Percentiles rank a stretch among this genome's conserved stretches.
phyloP scores from a whole-genome alignment of 371 early-diverging fungal species.

The Zopfochytrium polystomum region DNA sequence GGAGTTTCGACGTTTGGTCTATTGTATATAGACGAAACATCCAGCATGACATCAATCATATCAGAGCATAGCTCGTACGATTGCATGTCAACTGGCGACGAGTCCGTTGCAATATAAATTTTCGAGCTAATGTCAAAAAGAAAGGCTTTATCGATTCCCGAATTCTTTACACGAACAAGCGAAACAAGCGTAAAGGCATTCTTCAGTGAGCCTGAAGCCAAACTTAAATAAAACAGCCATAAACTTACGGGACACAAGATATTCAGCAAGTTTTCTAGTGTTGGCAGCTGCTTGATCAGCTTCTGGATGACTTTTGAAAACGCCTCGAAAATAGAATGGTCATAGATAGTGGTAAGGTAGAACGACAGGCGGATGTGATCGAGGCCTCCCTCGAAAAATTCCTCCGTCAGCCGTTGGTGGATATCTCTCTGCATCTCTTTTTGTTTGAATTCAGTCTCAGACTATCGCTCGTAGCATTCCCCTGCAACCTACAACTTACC shows the following conservation, averaged over 20 bases:
- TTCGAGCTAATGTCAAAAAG: constrained; percentile 86
- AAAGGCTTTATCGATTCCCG: constrained; percentile 93
- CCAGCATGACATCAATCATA: constrained; percentile 91
- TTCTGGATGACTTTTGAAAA: constrained; percentile 92
- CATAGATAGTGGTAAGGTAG: constrained; percentile 90
- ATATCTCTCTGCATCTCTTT: constrained; percentile 90
- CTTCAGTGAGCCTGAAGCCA: background rate
- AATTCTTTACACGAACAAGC: constrained; percentile 59
- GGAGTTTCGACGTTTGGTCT: background rate
- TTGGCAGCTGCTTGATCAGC: constrained; percentile 80
- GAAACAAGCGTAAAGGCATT: background rate
- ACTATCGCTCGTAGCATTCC: constrained; percentile 4
- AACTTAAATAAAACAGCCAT: background rate
- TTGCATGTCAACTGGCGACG: constrained; percentile 90
- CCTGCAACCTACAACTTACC: constrained; percentile 46
- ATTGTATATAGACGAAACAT: constrained; percentile 47
- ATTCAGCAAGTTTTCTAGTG: constrained; percentile 88
- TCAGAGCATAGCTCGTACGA: constrained; percentile 89
- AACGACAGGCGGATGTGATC: constrained; percentile 79
- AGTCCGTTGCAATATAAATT: constrained; percentile 92
- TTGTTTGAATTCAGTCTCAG: background rate
- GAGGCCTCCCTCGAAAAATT: constrained; percentile 75
- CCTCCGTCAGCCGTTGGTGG: constrained; percentile 83
- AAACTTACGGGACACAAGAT: constrained; percentile 79
- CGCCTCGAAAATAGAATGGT: constrained; percentile 93